These are phyloP conservation scores for Trichoderma afroharzianum DNA, from an alignment of 2,329 filamentous ascomycete species.

Conservation along the genomic window DNA sequence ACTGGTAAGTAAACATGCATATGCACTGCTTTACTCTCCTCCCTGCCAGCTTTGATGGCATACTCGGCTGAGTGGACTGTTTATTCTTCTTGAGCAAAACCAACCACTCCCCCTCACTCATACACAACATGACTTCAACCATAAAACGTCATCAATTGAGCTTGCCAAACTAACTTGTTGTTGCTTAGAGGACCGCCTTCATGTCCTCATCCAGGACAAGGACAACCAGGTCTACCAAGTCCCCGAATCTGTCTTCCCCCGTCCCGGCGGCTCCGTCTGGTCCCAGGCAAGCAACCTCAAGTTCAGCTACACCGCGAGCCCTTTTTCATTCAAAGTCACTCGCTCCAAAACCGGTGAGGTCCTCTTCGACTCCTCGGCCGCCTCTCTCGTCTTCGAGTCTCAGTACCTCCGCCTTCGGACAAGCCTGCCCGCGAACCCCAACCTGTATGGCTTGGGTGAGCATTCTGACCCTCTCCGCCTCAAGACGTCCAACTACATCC, in stretches of 20 bases:
- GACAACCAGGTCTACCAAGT: slow-evolving; percentile 71
- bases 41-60: background rate
- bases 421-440: slow-evolving; percentile 62
- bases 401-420: slow-evolving; percentile 75
- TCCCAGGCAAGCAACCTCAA: slow-evolving; percentile 42
- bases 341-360: slow-evolving; percentile 41
- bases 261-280: slow-evolving; percentile 34
- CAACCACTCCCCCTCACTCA: too few species aligned
- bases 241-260: slow-evolving; percentile 63
- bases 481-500: slow-evolving; percentile 57
- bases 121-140: background rate
- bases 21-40: too few species aligned
- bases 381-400: slow-evolving; percentile 67
- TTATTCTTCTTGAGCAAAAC: background rate
- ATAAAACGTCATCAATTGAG: background rate
- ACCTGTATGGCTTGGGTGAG: slow-evolving; percentile 77
- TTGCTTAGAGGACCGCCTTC: slow-evolving; percentile 59
- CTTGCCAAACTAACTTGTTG: background rate
- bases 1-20: slow-evolving; percentile 22
- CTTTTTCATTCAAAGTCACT: slow-evolving; percentile 65
- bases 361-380: slow-evolving; percentile 67
- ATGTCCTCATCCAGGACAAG: slow-evolving; percentile 70
- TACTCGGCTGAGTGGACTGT: background rate
- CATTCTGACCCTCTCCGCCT: slow-evolving; percentile 68
- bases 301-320: slow-evolving; percentile 42